phyloP scores from a whole-genome alignment of 1,284 basidiomycete genomes.

The Sphaerobolus stellatus region DNA sequence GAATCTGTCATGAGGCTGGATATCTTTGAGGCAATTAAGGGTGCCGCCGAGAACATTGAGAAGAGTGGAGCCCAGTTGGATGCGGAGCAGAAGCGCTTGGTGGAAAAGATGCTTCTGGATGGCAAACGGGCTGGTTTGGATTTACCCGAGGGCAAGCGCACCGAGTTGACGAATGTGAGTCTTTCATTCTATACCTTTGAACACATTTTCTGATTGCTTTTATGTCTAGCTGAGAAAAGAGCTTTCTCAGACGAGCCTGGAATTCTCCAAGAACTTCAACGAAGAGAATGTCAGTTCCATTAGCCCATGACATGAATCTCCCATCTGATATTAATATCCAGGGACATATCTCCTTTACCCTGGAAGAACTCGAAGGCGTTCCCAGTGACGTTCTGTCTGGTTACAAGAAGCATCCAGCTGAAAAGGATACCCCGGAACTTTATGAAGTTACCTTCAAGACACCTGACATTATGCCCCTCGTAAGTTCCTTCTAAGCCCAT shows the following conservation, averaged over 20 bases:
- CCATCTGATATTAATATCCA: slow-evolving; percentile 32
- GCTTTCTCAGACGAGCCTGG: slow-evolving; percentile 66
- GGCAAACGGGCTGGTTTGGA: slow-evolving; percentile 74
- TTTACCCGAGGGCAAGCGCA: slow-evolving; percentile 62
- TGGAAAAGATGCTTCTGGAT: slow-evolving; percentile 77
- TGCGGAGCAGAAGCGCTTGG: slow-evolving; percentile 66
- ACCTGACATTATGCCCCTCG: slow-evolving; percentile 76
- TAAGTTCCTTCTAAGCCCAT: slow-evolving; percentile 35
- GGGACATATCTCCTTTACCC: slow-evolving; percentile 63
- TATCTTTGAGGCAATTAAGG: slow-evolving; percentile 67
- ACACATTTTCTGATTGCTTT: background rate
- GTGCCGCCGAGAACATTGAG: slow-evolving; percentile 63
- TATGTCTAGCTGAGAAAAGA: slow-evolving; percentile 40
- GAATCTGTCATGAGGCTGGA: slow-evolving; percentile 76
- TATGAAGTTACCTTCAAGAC: slow-evolving; percentile 73
- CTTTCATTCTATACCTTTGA: background rate
- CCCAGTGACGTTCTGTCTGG: slow-evolving; percentile 75
- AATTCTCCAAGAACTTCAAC: slow-evolving; percentile 81
- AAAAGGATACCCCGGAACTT: slow-evolving; percentile 49
- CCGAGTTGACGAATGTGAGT: slow-evolving; percentile 49
- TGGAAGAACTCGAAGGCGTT: slow-evolving; percentile 74
- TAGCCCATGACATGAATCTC: too few relatives aligned
- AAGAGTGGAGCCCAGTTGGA: slow-evolving; percentile 49
- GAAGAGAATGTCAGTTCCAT: slow-evolving; percentile 71
- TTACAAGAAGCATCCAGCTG: slow-evolving; percentile 58